Percentiles rank a stretch among this genome's conserved stretches.
Evolutionary conservation across 1,284 basidiomycete genomes (phyloP).

Genomic region (Fistulinella cinereoalba): DNA sequence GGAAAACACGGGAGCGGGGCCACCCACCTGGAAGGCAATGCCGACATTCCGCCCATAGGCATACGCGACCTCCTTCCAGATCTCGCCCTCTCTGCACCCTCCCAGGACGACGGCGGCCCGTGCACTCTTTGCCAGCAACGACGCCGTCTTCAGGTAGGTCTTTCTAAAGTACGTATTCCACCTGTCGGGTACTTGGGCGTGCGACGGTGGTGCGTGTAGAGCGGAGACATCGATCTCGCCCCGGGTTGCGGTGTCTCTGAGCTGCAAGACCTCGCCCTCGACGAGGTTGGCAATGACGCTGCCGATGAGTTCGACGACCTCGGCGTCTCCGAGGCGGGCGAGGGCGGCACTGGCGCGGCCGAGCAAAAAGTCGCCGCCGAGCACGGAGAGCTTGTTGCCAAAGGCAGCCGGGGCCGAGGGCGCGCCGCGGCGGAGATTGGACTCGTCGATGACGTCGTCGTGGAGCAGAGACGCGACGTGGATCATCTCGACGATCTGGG

Average conservation of each 20-base stretch:
- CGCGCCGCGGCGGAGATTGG: slow-evolving; percentile 76
- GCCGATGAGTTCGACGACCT: slow-evolving; percentile 92
- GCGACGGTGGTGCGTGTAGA: slow-evolving; percentile 20
- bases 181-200: slow-evolving; percentile 40
- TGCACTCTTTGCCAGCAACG: slow-evolving; percentile 92
- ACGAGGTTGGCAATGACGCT: slow-evolving; percentile 94
- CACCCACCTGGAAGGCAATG: slow-evolving; percentile 88
- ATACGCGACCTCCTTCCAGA: slow-evolving; percentile 93
- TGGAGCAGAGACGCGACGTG: slow-evolving; percentile 95
- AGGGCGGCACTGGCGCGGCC: slow-evolving; percentile 89
- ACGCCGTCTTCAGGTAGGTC: slow-evolving; percentile 96
- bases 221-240: slow-evolving; percentile 19
- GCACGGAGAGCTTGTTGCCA: slow-evolving; percentile 93
- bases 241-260: slow-evolving; percentile 44
- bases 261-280: slow-evolving; percentile 94
- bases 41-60: slow-evolving; percentile 88
- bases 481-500: slow-evolving; percentile 98
- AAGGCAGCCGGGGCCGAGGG: slow-evolving; percentile 86
- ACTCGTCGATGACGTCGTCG: slow-evolving; percentile 92
- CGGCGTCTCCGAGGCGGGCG: slow-evolving; percentile 79
- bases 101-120: slow-evolving; percentile 88
- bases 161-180: slow-evolving; percentile 92
- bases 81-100: slow-evolving; percentile 76
- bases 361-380: slow-evolving; percentile 94
- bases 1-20: neutral